These are phyloP conservation scores for Sclerotinia glacialis DNA, from an alignment of 2,329 filamentous ascomycete genomes.

Conservation along the genomic window DNA sequence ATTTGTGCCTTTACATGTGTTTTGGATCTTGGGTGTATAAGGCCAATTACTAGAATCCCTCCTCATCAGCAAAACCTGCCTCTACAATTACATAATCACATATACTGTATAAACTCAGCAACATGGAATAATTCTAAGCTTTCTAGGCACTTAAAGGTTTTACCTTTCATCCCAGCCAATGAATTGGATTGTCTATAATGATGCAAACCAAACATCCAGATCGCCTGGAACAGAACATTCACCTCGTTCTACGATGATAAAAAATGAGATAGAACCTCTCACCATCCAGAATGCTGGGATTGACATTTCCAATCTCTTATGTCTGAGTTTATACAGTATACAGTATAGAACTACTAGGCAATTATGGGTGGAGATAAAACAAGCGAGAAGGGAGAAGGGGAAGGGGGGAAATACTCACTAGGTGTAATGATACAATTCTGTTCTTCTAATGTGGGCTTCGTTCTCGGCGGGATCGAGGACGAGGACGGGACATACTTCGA, in stretches of 20 bases:
- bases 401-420: constrained; percentile 44
- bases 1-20: constrained; percentile 38
- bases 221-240: too few relatives aligned
- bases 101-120: neutral
- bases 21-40: constrained; percentile 9
- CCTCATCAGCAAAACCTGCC: neutral
- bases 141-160: too few relatives aligned
- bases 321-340: neutral
- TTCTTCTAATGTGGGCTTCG: constrained; percentile 49
- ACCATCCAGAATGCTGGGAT: too few relatives aligned
- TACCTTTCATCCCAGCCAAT: too few relatives aligned
- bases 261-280: too few relatives aligned
- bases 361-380: too few relatives aligned
- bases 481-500: constrained; percentile 53
- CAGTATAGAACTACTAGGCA: neutral
- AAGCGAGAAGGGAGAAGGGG: neutral
- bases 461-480: constrained; percentile 49
- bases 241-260: too few relatives aligned
- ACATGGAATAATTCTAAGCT: too few relatives aligned
- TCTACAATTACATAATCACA: neutral
- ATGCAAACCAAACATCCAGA: too few relatives aligned
- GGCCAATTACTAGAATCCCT: constrained; percentile 26
- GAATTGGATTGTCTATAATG: too few relatives aligned
- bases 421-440: constrained; percentile 54
- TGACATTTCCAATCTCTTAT: neutral